Conservation (phyloP, 345 rosid species). For the Arabidopsis arenosa region DNA sequence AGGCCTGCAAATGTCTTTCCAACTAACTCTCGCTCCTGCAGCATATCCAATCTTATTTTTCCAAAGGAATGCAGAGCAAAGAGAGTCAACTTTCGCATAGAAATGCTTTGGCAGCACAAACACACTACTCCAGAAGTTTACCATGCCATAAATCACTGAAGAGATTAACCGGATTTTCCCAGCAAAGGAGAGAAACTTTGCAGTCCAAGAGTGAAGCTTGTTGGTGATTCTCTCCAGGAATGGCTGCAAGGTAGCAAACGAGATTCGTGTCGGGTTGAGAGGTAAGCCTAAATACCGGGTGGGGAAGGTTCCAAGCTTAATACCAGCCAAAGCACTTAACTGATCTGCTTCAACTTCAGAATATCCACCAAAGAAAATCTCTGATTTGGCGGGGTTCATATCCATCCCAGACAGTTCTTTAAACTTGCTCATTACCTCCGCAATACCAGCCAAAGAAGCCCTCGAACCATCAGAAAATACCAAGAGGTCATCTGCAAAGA, state of each 20-base stretch:
- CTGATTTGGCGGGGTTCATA: background rate
- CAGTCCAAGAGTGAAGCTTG: background rate
- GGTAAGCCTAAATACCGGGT: background rate
- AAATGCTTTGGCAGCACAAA: background rate
- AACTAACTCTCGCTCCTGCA: background rate
- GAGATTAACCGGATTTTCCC: background rate
- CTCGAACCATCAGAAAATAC: background rate
- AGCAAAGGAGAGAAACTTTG: background rate
- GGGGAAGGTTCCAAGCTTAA: background rate
- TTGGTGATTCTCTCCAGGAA: background rate
- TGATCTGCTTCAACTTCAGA: fast-evolving
- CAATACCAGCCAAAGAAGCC: background rate
- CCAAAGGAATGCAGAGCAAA: background rate
- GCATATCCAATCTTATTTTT: background rate
- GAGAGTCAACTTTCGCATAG: background rate
- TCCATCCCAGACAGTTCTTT: background rate
- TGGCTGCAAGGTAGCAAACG: background rate
- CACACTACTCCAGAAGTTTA: background rate
- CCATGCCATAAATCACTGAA: background rate
- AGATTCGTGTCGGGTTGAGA: background rate
- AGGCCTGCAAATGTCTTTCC: background rate
- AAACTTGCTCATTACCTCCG: background rate
- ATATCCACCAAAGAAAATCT: background rate
- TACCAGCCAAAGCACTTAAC: background rate
- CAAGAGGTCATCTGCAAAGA: background rate